Percentiles rank a stretch among this genome's conserved stretches.
phyloP scores from a whole-genome alignment of 108 stramenopile genomes.

The Pseudonitzschia multiseries region DNA sequence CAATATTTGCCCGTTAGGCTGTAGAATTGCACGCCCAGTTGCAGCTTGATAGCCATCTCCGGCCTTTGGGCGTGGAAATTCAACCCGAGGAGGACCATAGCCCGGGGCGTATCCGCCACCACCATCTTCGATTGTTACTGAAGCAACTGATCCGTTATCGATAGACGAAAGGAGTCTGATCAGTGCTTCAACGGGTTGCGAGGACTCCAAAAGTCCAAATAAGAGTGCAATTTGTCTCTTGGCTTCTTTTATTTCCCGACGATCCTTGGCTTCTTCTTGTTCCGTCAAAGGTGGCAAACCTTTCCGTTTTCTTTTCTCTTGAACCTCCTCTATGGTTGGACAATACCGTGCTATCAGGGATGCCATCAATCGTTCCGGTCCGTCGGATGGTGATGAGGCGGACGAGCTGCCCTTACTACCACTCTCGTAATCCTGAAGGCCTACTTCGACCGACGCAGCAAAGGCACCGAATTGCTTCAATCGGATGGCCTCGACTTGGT shows the following conservation, averaged over 20 bases:
- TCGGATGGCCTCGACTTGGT: slow-evolving; percentile 58
- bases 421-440: slow-evolving; percentile 62
- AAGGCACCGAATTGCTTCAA: slow-evolving; percentile 76
- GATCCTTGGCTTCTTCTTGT: slow-evolving; percentile 22
- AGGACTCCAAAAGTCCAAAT: slow-evolving; percentile 68
- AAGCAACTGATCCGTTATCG: slow-evolving; percentile 69
- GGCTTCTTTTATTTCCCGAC: slow-evolving; percentile 71
- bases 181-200: slow-evolving; percentile 73
- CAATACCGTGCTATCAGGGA: slow-evolving; percentile 52
- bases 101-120: slow-evolving; percentile 73
- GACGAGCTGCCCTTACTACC: neutral
- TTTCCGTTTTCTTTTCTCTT: slow-evolving; percentile 20
- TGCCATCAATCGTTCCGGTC: slow-evolving; percentile 48
- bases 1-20: slow-evolving; percentile 64
- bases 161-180: slow-evolving; percentile 66
- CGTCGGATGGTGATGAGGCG: slow-evolving; percentile 32
- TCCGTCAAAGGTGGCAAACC: slow-evolving; percentile 28
- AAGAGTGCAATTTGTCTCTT: slow-evolving; percentile 79
- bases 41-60: slow-evolving; percentile 47
- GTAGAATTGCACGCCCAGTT: slow-evolving; percentile 57
- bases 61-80: slow-evolving; percentile 63
- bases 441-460: slow-evolving; percentile 78
- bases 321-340: slow-evolving; percentile 28
- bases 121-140: slow-evolving; percentile 51
- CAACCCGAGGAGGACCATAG: slow-evolving; percentile 56